These are phyloP conservation scores for Cladosporium sp. DNA, from an alignment of 2,329 filamentous ascomycete species.

Conservation along the genomic window DNA sequence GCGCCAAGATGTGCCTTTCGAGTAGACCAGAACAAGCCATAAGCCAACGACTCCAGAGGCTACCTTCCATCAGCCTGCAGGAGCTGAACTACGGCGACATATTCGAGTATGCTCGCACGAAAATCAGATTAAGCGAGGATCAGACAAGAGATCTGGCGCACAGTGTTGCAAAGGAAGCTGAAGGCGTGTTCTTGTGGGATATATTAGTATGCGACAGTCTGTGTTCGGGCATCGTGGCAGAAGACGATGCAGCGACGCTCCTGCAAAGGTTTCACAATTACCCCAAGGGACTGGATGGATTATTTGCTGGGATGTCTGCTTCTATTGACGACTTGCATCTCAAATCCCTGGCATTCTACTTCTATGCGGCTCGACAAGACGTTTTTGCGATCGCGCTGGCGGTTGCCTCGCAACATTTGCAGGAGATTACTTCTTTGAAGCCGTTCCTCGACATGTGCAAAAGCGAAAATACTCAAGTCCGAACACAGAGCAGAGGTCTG, in stretches of 20 bases:
- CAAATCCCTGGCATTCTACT: background rate
- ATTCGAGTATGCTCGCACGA: background rate
- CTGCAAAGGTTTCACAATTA: background rate
- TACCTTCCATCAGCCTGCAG: background rate
- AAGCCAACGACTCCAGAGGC: background rate
- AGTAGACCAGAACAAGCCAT: background rate
- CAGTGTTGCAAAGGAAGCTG: background rate
- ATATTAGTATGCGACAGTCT: background rate
- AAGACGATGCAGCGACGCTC: background rate
- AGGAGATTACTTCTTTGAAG: background rate
- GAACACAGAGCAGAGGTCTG: background rate
- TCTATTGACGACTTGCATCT: background rate
- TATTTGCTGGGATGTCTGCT: background rate
- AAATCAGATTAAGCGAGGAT: background rate
- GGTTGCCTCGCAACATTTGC: background rate
- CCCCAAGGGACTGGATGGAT: background rate
- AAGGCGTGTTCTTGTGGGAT: slow-evolving; percentile 2
- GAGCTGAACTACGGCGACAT: background rate
- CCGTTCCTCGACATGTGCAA: background rate
- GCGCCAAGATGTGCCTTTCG: background rate
- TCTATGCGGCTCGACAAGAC: background rate
- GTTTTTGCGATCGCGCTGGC: background rate
- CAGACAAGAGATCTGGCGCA: background rate
- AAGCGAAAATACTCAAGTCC: background rate
- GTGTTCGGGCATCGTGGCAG: background rate